Base-by-base conservation (phyloP, 2,329 filamentous ascomycete species). In the Ceratocystis colombiana region DNA sequence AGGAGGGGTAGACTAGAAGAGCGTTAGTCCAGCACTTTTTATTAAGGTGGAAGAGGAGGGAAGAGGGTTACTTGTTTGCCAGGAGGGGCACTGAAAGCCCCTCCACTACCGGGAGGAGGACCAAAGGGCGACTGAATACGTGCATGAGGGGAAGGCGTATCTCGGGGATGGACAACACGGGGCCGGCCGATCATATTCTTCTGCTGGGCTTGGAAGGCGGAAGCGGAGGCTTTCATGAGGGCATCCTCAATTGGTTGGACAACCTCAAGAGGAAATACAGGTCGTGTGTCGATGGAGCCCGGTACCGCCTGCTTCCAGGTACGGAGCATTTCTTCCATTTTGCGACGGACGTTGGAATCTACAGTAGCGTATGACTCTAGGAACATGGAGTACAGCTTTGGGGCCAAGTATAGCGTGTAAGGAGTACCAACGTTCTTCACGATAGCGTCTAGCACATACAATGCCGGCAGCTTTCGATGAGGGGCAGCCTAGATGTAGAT, bases 391-490 rank as follows among this genome's bases (percentile, higher is more conserved):
- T 93, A 97, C 48, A 99, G 84, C 73, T 93, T 93, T 50, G 90
- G 87, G 64, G 92, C 90, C 70, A 99, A 88, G 75, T 96, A 97
- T 12, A 97, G 82, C 0, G 93, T 97, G 76, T 99, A 99, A 6
- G 94, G 94, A 0, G 93, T 96, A 68, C 94, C 94, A 69, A 99
- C 91, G 79, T 99, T 97, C 77, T 99, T 99, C 74, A 96, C 92
- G 69, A 99, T 93, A 17, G 93, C 97, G 77, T 99, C 94, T 73
- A 99, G 87, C 70, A 99, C 90, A 77, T 97, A 99, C 33, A 99
- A 82, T n/a, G 94, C 90, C 20, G 94, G 92, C 2, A 99, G 80
- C 74, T 97, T 99, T 75, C 91, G 92, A 68, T 85, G 83, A 48
- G 94, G 91, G 59, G 90, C 84, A 65, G 88, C 90, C 94, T 99